Evolutionary conservation across 1,284 basidiomycete genomes (phyloP), one percentile per base, ranked within the genome.

Genomic region (Pseudozyma tsukubaensis): DNA sequence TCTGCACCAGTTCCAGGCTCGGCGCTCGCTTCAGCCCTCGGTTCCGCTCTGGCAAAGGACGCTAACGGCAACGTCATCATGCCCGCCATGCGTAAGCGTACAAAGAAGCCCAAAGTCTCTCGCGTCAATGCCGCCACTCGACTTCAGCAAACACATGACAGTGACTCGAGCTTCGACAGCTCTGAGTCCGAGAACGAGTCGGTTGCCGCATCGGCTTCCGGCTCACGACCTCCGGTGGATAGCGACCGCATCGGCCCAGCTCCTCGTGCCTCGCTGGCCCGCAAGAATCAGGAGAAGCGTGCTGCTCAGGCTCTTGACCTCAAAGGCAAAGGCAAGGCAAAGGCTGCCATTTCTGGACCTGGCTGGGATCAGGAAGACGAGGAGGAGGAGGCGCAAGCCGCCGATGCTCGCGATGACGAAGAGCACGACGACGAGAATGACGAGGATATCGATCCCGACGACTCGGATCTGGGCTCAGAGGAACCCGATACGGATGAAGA

Each of bases 11-110:
- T 48, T 13, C 55, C 56, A 42, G 64, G 59, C 32, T 68, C 76
- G 4, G 65, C 55, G 13, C 66, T 67, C 6, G 51, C 67, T 9
- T 56, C 69, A 11, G 51, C 63, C 11, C 54, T 82, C 18, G 82
- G 82, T n/a, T 82, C 80, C 1, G 81, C 82, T 6, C 66, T 83
- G 1, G 80, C 80, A 7, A 73, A 56, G 49, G 80, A 78, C 18
- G 55, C 79, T 4, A 75, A 80, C 34, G 81, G 81, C 39, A 66
- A 77, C 21, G 69, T 74, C 1, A 36, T 80, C 35, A 56, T 70
- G 45, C 73, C 76, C 1, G 44, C 62, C 24, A 72, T 76, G 62
- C 76, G 79, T n/a, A 83, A 78, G 44, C 67, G 75, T 29, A 58
- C 70, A 21, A 71, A 68, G 35, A 72, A 69, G 45, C 55, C 60